phyloP scores from a whole-genome alignment of 2,329 filamentous ascomycete species.

The Verticillium tricorpus region DNA sequence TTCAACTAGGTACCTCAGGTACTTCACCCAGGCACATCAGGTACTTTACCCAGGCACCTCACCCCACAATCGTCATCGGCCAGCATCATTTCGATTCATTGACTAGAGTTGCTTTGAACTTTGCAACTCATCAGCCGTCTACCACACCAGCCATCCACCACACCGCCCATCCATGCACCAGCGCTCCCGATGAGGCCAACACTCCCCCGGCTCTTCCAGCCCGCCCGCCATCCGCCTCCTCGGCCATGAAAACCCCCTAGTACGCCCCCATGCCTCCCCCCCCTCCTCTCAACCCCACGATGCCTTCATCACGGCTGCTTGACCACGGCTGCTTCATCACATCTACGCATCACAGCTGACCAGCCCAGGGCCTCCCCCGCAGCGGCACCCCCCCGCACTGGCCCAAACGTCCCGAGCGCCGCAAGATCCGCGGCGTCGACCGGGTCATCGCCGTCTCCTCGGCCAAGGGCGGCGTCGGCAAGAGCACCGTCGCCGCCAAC shows the following conservation, averaged over 20 bases:
- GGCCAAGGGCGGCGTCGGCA: conserved; percentile 96
- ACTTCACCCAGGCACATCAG: no score
- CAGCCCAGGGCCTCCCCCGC: conserved; percentile 70
- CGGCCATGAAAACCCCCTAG: conserved; percentile 84
- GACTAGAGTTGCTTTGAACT: no score
- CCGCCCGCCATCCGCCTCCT: conserved; percentile 18
- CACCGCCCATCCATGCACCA: no score
- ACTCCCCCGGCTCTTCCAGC: conserved; percentile 29
- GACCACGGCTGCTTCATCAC: no score
- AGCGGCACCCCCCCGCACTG: conserved; percentile 54
- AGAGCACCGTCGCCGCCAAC: conserved; percentile 88
- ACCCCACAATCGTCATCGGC: no score
- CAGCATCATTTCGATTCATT: no score
- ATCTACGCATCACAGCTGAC: neutral
- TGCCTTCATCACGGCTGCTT: no score
- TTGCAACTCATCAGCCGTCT: no score
- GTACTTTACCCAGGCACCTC: no score
- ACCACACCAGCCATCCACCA: no score
- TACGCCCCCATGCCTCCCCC: conserved; percentile 32
- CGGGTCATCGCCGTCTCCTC: conserved; percentile 97
- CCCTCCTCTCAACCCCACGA: neutral
- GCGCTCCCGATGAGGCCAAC: conserved; percentile 31
- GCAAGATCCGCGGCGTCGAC: conserved; percentile 76
- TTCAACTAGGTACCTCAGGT: no score
- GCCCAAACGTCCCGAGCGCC: conserved; percentile 74